Conservation (phyloP, 2,329 filamentous ascomycete genomes). For the Coniosporium tulheliwenetii region DNA sequence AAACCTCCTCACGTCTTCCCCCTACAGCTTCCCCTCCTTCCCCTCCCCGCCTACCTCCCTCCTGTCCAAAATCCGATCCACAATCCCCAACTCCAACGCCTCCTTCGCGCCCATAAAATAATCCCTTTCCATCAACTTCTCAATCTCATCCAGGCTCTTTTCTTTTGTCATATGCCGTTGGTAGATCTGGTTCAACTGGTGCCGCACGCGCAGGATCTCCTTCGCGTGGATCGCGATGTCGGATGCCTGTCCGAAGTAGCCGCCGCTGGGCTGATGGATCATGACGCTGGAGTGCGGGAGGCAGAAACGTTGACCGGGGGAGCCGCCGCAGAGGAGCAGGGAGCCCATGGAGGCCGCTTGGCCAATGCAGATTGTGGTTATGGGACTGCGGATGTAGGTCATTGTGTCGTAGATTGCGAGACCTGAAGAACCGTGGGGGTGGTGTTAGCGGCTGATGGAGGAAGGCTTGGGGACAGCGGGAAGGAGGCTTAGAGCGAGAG, state of each 20-base stretch:
- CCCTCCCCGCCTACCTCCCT: constrained; percentile 31
- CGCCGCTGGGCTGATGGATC: constrained; percentile 88
- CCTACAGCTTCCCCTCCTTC: constrained; percentile 8
- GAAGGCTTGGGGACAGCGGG: neutral
- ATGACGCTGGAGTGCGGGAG: constrained; percentile 91
- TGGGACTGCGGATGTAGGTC: constrained; percentile 85
- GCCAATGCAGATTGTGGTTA: constrained; percentile 88
- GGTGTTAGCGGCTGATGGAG: too few relatives aligned
- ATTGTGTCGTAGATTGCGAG: constrained; percentile 97
- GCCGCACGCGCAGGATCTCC: constrained; percentile 77
- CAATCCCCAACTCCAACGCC: constrained; percentile 76
- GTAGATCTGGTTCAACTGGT: constrained; percentile 83
- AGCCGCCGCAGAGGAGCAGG: constrained; percentile 72
- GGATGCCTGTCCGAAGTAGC: constrained; percentile 48
- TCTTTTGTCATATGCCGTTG: constrained; percentile 67
- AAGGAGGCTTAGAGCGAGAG: neutral
- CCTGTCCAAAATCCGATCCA: constrained; percentile 71
- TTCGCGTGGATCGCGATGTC: constrained; percentile 97
- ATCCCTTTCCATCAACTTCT: constrained; percentile 91
- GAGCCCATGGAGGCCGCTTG: constrained; percentile 93
- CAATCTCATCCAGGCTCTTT: constrained; percentile 66
- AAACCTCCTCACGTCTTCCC: too few relatives aligned
- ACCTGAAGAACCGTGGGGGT: constrained; percentile 14
- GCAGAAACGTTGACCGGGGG: constrained; percentile 70
- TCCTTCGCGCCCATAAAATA: constrained; percentile 85